Percentiles rank a stretch among this genome's conserved stretches.
Evolutionary conservation across 164 flowering plant species (phyloP).

Genomic region (Macadamia tetraphylla): DNA sequence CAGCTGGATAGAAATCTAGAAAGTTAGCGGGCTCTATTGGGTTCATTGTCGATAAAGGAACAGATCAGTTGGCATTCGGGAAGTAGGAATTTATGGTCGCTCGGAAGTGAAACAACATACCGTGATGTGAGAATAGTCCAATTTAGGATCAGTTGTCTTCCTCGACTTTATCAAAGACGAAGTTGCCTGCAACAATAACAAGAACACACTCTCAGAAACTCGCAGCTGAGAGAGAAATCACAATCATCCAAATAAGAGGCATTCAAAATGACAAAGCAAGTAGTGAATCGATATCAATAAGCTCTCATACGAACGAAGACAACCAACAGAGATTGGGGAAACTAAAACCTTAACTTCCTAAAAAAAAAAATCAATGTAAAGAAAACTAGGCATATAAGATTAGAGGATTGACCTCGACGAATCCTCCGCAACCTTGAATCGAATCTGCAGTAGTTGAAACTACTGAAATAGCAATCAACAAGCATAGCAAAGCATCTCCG

Average conservation of each 20-base stretch:
- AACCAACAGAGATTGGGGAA: not conserved
- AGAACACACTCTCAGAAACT: not conserved
- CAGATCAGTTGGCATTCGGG: not conserved
- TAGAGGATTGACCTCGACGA: conserved; percentile 60
- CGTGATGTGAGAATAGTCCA: conserved; percentile 94
- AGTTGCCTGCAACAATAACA: conserved; percentile 51
- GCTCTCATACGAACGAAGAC: not conserved
- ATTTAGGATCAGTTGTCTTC: conserved; percentile 61
- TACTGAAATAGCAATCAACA: conserved; percentile 18
- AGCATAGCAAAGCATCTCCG: conserved; percentile 11
- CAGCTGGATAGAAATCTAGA: too few relatives aligned
- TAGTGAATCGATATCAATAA: not conserved
- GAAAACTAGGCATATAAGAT: not conserved
- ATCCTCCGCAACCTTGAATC: conserved; percentile 96
- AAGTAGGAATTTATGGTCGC: not conserved
- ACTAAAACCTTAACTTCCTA: not conserved
- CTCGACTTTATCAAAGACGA: conserved; percentile 73
- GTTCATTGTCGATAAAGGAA: too few relatives aligned
- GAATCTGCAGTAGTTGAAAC: conserved; percentile 54
- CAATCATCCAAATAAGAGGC: not conserved
- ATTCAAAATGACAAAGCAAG: too few relatives aligned
- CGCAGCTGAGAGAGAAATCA: not conserved
- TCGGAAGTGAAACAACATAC: conserved; percentile 29
- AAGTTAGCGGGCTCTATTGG: too few relatives aligned
- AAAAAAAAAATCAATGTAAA: not conserved